Conservation (phyloP, 352 stramenopile genomes). For the Phytophthora palmivora region DNA sequence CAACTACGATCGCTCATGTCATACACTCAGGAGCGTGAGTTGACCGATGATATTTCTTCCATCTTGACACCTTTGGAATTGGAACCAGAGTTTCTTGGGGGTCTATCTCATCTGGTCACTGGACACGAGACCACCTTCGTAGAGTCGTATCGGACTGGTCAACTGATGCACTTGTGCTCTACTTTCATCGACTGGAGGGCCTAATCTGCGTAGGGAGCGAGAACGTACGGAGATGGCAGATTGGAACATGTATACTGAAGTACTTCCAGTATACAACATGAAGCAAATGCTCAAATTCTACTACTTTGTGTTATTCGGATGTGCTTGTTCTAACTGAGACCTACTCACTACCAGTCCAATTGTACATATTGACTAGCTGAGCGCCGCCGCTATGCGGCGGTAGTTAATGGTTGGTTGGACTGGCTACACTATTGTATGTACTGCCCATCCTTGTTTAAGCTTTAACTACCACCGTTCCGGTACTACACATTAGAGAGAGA, state of each 20-base stretch:
- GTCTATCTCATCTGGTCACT: constrained; percentile 47
- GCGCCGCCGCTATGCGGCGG: too few species aligned
- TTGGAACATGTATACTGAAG: constrained; percentile 16
- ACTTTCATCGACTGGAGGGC: constrained; percentile 70
- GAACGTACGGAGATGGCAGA: constrained; percentile 9
- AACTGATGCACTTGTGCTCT: constrained; percentile 63
- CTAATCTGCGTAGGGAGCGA: constrained; percentile 23
- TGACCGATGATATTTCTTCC: constrained; percentile 24
- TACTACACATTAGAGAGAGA: too few species aligned
- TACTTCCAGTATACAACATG: too few species aligned
- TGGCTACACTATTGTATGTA: too few species aligned
- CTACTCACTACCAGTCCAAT: too few species aligned
- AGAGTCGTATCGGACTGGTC: constrained; percentile 60
- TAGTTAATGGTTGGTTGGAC: too few species aligned
- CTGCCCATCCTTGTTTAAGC: too few species aligned
- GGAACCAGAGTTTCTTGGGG: constrained; percentile 53
- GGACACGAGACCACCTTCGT: constrained; percentile 61
- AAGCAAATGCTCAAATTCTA: constrained; percentile 24
- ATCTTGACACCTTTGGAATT: constrained; percentile 48
- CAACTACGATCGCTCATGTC: constrained; percentile 59
- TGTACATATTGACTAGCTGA: too few species aligned
- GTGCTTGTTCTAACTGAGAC: too few species aligned
- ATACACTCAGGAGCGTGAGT: constrained; percentile 55
- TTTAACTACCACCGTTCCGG: too few species aligned
- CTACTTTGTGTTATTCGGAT: constrained; percentile 1